Evolutionary conservation across 768 basidiomycete genomes (phyloP), one percentile per base, ranked within the genome.

Genomic region (Grammothele lineata): DNA sequence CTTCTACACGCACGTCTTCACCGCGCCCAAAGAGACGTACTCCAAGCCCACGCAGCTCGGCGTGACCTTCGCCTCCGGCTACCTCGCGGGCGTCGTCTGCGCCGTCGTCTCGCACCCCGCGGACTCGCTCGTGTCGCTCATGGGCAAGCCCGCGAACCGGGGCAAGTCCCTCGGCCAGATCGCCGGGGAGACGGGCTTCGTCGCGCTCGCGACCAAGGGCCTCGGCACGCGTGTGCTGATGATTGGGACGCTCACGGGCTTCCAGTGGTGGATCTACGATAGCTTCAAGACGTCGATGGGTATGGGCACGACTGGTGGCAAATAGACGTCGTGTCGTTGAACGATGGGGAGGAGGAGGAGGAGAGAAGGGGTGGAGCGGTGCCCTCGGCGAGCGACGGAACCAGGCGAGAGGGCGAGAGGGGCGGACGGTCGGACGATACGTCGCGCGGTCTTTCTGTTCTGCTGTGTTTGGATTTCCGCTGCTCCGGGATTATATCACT

Each of bases 51-150:
- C 85, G 37, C 89, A 94, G 64, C 89, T 97, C 59, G 83, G 86
- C 54, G 70, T 95, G 59, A 95, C 92, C 55, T 89, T 96, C 64
- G 77, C 78, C 18, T 92, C 90, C 50, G 93, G 93, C 74, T 87
- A 95, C 68, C 81, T 95, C 60, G 90, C 93, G 64, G 94, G 94
- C 84, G 83, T 96, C 61, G 81, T 95, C 63, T 94, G 92, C 65
- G 94, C 94, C 57, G 73, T 92, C 67, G 94, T 97, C 66, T 97
- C 94, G 15, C 93, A 97, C 66, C 93, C 93, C 40, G 93, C 93
- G 57, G 93, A 97, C 67, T 86, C 93, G 32, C 69, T 97, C 55
- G 87, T 96, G 57, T 95, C 92, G 48, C 82, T 83, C 67, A 92
- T 96, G 71, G 92, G 93, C 66, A 97, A 97, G 77, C 76, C 81